Conservation (phyloP, 2,329 filamentous ascomycete genomes). For the Colletotrichum acutatum region DNA sequence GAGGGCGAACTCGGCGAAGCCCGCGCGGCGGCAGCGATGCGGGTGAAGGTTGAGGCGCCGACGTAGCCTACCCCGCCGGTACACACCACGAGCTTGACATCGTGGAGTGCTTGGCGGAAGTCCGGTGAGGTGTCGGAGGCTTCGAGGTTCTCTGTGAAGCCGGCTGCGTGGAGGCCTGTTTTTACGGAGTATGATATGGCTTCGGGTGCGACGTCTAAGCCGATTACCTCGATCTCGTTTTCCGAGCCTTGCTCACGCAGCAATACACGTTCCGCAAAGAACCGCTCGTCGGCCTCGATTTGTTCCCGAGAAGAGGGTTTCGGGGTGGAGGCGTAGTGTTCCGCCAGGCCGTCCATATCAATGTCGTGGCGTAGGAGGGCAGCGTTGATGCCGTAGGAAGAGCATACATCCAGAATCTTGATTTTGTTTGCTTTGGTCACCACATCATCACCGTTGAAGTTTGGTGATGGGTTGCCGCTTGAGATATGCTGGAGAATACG, state of each 20-base stretch:
- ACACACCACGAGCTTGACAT: conserved; percentile 3
- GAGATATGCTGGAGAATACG: neutral
- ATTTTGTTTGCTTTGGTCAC: neutral
- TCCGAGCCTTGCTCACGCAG: neutral
- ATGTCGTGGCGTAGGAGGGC: conserved; percentile 13
- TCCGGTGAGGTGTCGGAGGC: neutral
- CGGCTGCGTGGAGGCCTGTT: neutral
- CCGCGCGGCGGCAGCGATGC: neutral
- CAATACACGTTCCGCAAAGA: neutral
- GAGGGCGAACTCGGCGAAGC: neutral
- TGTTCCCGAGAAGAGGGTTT: neutral
- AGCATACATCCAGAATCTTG: conserved; percentile 19
- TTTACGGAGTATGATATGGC: neutral
- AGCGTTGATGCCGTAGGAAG: conserved; percentile 25
- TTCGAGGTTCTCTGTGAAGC: conserved; percentile 12
- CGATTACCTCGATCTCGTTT: neutral
- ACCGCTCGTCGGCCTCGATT: neutral
- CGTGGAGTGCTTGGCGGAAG: neutral
- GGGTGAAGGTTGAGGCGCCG: neutral
- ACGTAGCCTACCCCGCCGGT: conserved; percentile 26
- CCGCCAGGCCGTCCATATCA: neutral
- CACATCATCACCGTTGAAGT: neutral
- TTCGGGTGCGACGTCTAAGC: conserved; percentile 6
- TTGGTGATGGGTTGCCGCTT: neutral
- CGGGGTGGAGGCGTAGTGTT: neutral